Conservation (phyloP, 805 yeast species). For the Yarrowia hollandica region DNA sequence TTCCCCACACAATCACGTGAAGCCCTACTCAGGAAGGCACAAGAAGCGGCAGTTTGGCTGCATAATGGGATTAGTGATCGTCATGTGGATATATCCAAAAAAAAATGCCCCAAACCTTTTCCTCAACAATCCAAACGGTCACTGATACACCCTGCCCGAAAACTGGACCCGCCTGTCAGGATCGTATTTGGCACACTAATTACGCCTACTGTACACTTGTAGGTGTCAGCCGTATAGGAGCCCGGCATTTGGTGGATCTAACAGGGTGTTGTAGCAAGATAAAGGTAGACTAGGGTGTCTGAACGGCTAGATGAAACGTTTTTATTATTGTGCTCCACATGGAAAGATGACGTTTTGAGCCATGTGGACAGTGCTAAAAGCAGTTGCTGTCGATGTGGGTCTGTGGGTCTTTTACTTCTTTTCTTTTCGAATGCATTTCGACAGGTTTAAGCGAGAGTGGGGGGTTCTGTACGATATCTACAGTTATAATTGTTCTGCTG, state of each 20-base stretch:
- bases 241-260: background rate
- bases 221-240: slow-evolving; percentile 9
- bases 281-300: background rate
- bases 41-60: slow-evolving; percentile 1
- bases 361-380: background rate
- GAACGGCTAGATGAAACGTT: background rate
- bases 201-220: background rate
- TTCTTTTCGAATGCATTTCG: no score
- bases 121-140: no score
- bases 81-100: background rate
- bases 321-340: background rate
- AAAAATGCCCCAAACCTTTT: background rate
- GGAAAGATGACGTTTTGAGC: background rate
- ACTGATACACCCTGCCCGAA: no score
- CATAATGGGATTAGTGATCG: slow-evolving; percentile 2
- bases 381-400: background rate
- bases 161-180: no score
- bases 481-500: no score
- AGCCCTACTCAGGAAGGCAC: slow-evolving; percentile 13
- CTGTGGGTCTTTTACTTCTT: no score
- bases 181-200: background rate
- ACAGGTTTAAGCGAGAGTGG: no score
- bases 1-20: slow-evolving; percentile 21
- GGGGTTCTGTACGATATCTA: no score
- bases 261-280: no score